Evolutionary conservation across 2,329 filamentous ascomycete genomes (phyloP).

Genomic region (Ilyonectria destructans): DNA sequence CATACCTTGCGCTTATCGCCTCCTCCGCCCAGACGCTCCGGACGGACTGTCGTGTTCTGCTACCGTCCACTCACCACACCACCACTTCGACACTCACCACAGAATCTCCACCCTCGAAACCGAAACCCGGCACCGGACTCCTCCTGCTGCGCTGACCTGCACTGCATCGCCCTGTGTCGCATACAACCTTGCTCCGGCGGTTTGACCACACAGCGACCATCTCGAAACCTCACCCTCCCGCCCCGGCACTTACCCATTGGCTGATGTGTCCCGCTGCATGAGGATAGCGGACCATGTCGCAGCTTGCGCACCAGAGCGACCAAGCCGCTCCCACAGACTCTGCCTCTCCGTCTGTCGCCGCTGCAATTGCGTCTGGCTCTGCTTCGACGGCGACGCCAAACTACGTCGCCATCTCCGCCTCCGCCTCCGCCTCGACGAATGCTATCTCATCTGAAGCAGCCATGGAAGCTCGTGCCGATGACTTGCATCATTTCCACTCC

Average conservation of each 20-base stretch:
- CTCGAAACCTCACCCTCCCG: conserved; percentile 53
- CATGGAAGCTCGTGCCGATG: conserved; percentile 29
- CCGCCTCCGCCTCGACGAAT: conserved; percentile 34
- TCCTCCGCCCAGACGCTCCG: conserved; percentile 2
- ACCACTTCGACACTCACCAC: conserved; percentile 27
- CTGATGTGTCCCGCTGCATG: conserved; percentile 50
- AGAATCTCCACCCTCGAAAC: conserved; percentile 35
- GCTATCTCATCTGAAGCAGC: conserved; percentile 9
- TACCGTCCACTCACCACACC: conserved; percentile 23
- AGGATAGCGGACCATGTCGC: conserved; percentile 67
- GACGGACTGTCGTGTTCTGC: conserved; percentile 10
- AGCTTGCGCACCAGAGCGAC: conserved; percentile 65
- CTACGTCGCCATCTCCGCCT: conserved; percentile 27
- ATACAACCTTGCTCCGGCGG: conserved; percentile 49
- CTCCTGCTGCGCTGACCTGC: conserved; percentile 28
- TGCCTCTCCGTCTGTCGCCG: conserved; percentile 27
- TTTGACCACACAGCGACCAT: conserved; percentile 50
- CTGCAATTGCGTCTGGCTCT: conserved; percentile 21
- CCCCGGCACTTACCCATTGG: conserved; percentile 45
- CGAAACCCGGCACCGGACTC: conserved; percentile 31
- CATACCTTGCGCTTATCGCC: conserved; percentile 23
- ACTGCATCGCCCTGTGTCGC: conserved; percentile 41
- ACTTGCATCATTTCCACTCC: conserved; percentile 38
- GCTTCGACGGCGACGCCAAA: conserved; percentile 17
- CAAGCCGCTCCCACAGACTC: conserved; percentile 51